Evolutionary conservation across 331 rosid genomes (phyloP).

Genomic region (Cydonia oblonga): DNA sequence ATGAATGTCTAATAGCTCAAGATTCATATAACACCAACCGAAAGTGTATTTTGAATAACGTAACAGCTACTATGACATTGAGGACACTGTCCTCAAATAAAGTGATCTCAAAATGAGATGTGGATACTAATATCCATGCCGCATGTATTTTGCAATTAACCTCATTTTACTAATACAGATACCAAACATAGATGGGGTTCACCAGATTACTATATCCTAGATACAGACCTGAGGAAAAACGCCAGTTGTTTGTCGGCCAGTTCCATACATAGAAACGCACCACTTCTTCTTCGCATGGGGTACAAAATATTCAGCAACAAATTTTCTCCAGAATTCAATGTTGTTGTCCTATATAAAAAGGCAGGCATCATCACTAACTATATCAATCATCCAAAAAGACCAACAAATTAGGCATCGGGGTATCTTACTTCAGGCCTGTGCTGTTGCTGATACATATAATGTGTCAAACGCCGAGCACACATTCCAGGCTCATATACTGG

Average conservation of each 20-base stretch:
- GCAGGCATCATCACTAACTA: slow-evolving; percentile 4
- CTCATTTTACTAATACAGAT: not conserved
- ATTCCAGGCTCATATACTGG: slow-evolving; percentile 90
- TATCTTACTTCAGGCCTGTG: slow-evolving; percentile 76
- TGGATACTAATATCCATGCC: not conserved
- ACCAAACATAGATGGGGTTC: slow-evolving; percentile 12
- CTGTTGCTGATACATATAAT: slow-evolving; percentile 86
- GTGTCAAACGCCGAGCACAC: slow-evolving; percentile 84
- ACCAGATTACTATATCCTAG: slow-evolving; percentile 3
- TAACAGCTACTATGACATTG: not conserved
- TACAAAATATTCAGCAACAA: slow-evolving; percentile 86
- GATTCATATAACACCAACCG: not conserved
- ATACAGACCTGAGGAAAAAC: slow-evolving; percentile 89
- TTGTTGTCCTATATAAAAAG: slow-evolving; percentile 61
- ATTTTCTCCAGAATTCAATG: slow-evolving; percentile 94
- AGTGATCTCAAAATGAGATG: not conserved
- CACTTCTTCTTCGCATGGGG: slow-evolving; percentile 94
- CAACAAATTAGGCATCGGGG: not conserved
- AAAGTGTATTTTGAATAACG: not conserved
- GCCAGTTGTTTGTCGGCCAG: slow-evolving; percentile 85
- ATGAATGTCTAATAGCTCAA: not conserved
- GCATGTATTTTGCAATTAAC: not conserved
- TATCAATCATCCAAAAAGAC: not conserved
- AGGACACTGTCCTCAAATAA: too few species aligned
- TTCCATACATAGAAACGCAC: slow-evolving; percentile 96